phyloP scores from a whole-genome alignment of 176 grass and related monocot genomes.

The Phoenix roebelenii region DNA sequence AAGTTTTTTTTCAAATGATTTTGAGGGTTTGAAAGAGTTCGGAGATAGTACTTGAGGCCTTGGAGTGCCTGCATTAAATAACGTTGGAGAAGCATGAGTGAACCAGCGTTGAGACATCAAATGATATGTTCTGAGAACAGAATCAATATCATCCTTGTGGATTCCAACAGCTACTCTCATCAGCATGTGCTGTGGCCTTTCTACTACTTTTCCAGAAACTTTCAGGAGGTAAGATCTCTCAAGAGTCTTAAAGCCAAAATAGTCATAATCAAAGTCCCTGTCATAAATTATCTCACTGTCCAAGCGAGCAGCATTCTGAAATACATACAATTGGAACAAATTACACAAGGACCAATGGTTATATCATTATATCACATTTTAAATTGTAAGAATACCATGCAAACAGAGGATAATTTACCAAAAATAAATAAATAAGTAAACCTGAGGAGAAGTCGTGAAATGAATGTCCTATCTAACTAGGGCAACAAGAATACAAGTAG shows the following conservation, averaged over 20 bases:
- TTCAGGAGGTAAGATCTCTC: slow-evolving; percentile 96
- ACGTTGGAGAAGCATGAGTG: slow-evolving; percentile 82
- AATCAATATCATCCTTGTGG: slow-evolving; percentile 82
- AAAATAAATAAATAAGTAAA: too few species aligned
- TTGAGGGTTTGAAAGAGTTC: not conserved
- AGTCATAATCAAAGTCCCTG: slow-evolving; percentile 93
- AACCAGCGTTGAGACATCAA: slow-evolving; percentile 97
- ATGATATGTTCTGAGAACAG: slow-evolving; percentile 75
- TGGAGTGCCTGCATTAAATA: slow-evolving; percentile 88
- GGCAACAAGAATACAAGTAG: too few species aligned
- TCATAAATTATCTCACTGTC: slow-evolving; percentile 99
- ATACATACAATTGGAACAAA: not conserved
- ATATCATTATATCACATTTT: not conserved
- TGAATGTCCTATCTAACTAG: too few species aligned
- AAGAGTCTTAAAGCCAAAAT: slow-evolving; percentile 96
- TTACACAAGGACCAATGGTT: not conserved
- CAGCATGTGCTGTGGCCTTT: slow-evolving; percentile 90
- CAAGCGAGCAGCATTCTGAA: slow-evolving; percentile 76
- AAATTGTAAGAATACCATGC: too few species aligned
- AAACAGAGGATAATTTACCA: too few species aligned
- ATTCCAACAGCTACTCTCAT: slow-evolving; percentile 97
- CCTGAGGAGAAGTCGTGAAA: too few species aligned
- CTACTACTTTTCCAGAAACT: slow-evolving; percentile 45
- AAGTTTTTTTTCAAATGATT: too few species aligned
- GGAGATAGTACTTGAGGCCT: slow-evolving; percentile 54